These are phyloP conservation scores for Fusarium incarnatum DNA, from an alignment of 2,329 filamentous ascomycete species.

Conservation along the genomic window DNA sequence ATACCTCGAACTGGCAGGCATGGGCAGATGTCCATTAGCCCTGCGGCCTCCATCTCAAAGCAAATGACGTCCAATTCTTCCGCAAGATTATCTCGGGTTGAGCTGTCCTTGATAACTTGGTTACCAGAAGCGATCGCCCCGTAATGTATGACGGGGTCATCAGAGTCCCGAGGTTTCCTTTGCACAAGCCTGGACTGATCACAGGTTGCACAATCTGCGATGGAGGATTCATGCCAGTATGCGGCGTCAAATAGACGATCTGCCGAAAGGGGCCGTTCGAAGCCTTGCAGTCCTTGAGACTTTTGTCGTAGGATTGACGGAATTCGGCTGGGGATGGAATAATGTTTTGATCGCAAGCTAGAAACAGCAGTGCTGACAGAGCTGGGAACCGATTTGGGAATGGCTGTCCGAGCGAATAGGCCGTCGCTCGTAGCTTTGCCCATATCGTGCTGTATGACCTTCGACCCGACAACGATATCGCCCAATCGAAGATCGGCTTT, in stretches of 20 bases:
- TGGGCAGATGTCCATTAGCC: slow-evolving; percentile 45
- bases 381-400: accelerated
- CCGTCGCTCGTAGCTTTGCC: background rate
- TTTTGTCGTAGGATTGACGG: accelerated
- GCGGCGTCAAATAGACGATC: background rate
- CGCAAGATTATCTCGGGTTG: slow-evolving; percentile 47
- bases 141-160: slow-evolving; percentile 8
- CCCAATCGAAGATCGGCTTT: slow-evolving; percentile 44
- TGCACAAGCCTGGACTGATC: background rate
- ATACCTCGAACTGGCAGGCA: slow-evolving; percentile 55
- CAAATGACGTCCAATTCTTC: slow-evolving; percentile 34
- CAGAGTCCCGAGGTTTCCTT: accelerated
- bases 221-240: background rate
- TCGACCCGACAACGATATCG: slow-evolving; percentile 43
- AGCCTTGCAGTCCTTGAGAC: no score
- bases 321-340: accelerated
- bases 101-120: slow-evolving; percentile 52
- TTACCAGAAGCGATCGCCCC: slow-evolving; percentile 49
- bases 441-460: slow-evolving; percentile 46
- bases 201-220: background rate
- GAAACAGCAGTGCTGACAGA: background rate
- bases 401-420: accelerated
- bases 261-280: accelerated
- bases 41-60: slow-evolving; percentile 50
- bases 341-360: background rate